Base-by-base conservation (phyloP, 192 early-diverging fungal species). In the Umbelopsis ramanniana region DNA sequence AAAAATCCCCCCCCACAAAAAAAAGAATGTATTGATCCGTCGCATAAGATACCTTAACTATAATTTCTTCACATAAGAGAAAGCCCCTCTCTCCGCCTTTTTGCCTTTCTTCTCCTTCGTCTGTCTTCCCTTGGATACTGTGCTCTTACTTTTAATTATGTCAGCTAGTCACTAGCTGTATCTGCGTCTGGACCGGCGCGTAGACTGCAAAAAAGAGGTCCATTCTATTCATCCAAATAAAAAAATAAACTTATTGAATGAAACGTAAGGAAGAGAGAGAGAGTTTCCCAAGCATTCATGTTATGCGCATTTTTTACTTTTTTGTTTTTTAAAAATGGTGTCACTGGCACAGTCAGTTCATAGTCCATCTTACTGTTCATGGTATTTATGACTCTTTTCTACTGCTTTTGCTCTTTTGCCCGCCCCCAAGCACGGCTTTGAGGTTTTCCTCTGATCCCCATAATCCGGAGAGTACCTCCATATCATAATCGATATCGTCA, bases 401-500 rank as follows among this genome's bases (percentile, higher is more conserved):
- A 26, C 29, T 19, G 2, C 29, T 22, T 29, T 19, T 63, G 17
- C 17, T 50, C 17, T 50, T 50, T 50, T 50, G 33, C 0, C 57
- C 57, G 17, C 57, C 57, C 35, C 57, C 57, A 7, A 63, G 57
- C 33, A 63, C 57, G 5, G 57, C 57, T 38, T 35, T 22, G 19
- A 63, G 33, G 12, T 63, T 63, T 35, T 63, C 57, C 15, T 29
- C 29, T 37, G 57, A 63, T 63, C 57, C 57, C 57, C 57, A 63
- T n/a, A 63, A 35, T 19, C 35, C 12, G 1, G 26, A 54, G 35
- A 75, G 48, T 24, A 75, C 24, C 14, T n/a, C 38, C 12, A 57
- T 63, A 33, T 70, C 74, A 23, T 66, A 75, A 24, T 82, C 77
- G 6, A 83, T 66, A 29, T 76, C 63, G 6, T 75, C 78, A 46